Evolutionary conservation across 208 protist species (phyloP).

Genomic region (Vickermania spadyakhi): DNA sequence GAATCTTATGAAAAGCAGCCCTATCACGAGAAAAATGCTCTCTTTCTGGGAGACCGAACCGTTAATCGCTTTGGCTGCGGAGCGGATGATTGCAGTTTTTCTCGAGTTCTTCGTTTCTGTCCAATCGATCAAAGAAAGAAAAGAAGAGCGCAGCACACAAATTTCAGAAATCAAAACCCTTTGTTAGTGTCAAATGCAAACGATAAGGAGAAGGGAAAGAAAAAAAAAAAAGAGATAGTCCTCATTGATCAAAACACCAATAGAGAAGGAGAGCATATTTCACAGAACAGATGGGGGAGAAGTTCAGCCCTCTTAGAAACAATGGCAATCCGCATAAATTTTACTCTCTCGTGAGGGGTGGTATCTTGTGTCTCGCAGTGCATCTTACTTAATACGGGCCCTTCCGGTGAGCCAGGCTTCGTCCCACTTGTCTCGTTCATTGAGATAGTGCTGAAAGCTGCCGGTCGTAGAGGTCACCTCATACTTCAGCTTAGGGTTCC

Average conservation of each 20-base stretch:
- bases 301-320: neutral
- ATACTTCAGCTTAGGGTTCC: constrained; percentile 86
- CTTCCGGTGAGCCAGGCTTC: constrained; percentile 87
- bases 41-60: too few species aligned
- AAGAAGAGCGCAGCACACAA: too few species aligned
- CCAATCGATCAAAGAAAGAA: too few species aligned
- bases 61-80: too few species aligned
- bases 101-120: too few species aligned
- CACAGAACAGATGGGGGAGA: neutral
- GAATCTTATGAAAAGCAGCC: too few species aligned
- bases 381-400: constrained; percentile 72
- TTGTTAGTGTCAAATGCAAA: too few species aligned
- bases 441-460: constrained; percentile 85
- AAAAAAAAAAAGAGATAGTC: neutral
- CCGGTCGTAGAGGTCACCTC: constrained; percentile 73
- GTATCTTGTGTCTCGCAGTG: neutral
- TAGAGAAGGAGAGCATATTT: neutral
- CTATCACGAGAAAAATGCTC: too few species aligned
- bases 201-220: neutral
- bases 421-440: constrained; percentile 88
- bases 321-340: too few species aligned
- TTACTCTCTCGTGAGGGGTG: neutral
- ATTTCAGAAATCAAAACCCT: too few species aligned
- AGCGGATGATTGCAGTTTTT: too few species aligned
- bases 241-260: neutral